Evolutionary conservation across 176 grass and related monocot genomes (phyloP).

Genomic region (Areca catechu): DNA sequence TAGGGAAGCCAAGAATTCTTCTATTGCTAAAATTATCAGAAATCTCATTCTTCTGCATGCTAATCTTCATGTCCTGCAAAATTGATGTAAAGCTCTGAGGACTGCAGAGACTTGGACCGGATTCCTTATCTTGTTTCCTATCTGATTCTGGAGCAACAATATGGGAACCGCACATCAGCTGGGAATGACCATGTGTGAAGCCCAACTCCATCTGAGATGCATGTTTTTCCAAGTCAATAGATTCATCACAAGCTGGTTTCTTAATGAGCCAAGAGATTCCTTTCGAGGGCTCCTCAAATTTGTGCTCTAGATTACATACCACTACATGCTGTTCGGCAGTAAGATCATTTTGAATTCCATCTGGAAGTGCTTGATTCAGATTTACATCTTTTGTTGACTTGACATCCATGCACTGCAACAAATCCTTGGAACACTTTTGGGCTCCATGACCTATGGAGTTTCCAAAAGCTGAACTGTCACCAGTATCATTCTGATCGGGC

Average conservation of each 20-base stretch:
- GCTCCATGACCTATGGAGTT: constrained; percentile 2
- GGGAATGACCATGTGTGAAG: too few relatives aligned
- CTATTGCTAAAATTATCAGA: constrained; percentile 3
- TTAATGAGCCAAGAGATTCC: constrained; percentile 38
- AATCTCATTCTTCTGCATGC: constrained; percentile 21
- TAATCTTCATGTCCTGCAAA: neutral
- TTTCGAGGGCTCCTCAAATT: constrained; percentile 12
- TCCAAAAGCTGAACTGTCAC: neutral
- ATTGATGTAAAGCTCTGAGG: too few relatives aligned
- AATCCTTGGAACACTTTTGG: constrained; percentile 26
- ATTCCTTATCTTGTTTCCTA: neutral
- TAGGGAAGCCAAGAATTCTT: constrained; percentile 11
- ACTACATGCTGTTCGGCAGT: constrained; percentile 11
- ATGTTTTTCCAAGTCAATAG: constrained; percentile 26
- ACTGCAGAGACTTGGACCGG: neutral
- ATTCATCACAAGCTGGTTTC: constrained; percentile 31
- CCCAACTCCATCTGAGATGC: constrained; percentile 27
- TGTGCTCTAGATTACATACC: constrained; percentile 21
- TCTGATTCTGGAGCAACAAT: neutral
- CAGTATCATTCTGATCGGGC: constrained; percentile 20
- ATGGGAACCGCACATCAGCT: constrained; percentile 23
- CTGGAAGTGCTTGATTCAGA: constrained; percentile 48
- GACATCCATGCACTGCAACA: constrained; percentile 19
- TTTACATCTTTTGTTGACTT: constrained; percentile 40
- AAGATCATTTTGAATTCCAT: constrained; percentile 29